Conservation (phyloP, 192 early-diverging fungal species). For the Chytriomyces sp. region DNA sequence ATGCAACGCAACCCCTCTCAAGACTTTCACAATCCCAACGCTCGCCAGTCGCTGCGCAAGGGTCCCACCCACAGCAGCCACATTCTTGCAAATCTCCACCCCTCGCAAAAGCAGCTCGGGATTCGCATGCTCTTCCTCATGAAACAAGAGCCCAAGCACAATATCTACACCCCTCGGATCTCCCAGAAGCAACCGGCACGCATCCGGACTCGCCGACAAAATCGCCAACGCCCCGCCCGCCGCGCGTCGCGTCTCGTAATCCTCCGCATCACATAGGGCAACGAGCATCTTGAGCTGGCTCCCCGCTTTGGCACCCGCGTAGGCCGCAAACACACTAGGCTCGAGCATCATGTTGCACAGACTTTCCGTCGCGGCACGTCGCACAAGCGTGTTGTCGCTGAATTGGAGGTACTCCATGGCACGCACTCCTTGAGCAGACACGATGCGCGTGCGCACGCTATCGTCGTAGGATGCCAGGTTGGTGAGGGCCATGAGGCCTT, state of each 20-base stretch:
- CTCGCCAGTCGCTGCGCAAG: conserved; percentile 51
- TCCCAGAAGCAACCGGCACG: conserved; percentile 58
- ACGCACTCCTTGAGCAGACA: conserved; percentile 62
- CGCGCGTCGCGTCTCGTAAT: conserved; percentile 78
- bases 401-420: conserved; percentile 69
- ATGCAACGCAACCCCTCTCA: conserved; percentile 53
- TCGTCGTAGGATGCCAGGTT: conserved; percentile 81
- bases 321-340: conserved; percentile 76
- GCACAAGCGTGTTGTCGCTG: conserved; percentile 20
- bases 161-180: conserved; percentile 55
- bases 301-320: conserved; percentile 49
- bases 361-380: conserved; percentile 65
- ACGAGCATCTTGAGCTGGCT: conserved; percentile 74
- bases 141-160: conserved; percentile 56
- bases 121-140: conserved; percentile 39
- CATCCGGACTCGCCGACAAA: conserved; percentile 57
- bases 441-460: conserved; percentile 64
- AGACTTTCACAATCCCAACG: conserved; percentile 43
- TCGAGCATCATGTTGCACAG: conserved; percentile 93
- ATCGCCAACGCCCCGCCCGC: conserved; percentile 87
- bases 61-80: conserved; percentile 53
- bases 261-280: conserved; percentile 85
- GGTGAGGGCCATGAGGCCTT: conserved; percentile 89
- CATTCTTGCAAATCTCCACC: conserved; percentile 71
- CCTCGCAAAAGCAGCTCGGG: conserved; percentile 73